Conservation (phyloP, 1,284 basidiomycete species). For the Melampsora occidentalis region DNA sequence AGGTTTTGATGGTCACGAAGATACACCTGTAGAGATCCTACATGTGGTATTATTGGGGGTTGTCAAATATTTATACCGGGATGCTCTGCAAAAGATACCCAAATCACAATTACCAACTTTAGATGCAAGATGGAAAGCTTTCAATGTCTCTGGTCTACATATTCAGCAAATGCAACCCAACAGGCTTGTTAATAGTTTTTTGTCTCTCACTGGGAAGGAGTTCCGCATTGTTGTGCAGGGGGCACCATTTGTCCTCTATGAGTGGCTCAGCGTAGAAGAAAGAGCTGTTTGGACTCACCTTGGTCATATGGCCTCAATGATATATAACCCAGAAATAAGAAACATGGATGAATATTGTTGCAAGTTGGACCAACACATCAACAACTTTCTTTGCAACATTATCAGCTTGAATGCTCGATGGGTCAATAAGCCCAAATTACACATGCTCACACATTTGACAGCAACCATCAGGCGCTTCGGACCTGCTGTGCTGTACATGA, state of each 20-base stretch:
- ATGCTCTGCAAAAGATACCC: slow-evolving; percentile 50
- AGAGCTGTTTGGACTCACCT: no score
- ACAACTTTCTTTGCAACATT: no score
- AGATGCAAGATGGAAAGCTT: slow-evolving; percentile 9
- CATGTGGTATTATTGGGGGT: slow-evolving; percentile 51
- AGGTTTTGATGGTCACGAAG: slow-evolving; percentile 58
- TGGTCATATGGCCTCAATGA: no score
- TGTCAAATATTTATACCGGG: slow-evolving; percentile 49
- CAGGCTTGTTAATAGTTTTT: background rate
- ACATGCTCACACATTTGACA: no score
- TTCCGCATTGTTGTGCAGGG: background rate
- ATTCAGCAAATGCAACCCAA: background rate
- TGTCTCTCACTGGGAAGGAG: background rate
- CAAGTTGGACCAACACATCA: no score
- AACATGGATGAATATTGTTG: no score
- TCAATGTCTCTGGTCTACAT: background rate
- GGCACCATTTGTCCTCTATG: background rate
- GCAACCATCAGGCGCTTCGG: no score
- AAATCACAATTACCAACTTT: slow-evolving; percentile 28
- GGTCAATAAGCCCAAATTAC: no score
- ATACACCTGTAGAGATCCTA: slow-evolving; percentile 50
- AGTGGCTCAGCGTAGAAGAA: no score
- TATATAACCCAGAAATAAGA: no score
- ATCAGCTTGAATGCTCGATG: no score
- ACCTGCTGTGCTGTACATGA: no score